These are phyloP conservation scores for Aspergillus pseudoterreus DNA, from an alignment of 2,329 filamentous ascomycete genomes.

Conservation along the genomic window DNA sequence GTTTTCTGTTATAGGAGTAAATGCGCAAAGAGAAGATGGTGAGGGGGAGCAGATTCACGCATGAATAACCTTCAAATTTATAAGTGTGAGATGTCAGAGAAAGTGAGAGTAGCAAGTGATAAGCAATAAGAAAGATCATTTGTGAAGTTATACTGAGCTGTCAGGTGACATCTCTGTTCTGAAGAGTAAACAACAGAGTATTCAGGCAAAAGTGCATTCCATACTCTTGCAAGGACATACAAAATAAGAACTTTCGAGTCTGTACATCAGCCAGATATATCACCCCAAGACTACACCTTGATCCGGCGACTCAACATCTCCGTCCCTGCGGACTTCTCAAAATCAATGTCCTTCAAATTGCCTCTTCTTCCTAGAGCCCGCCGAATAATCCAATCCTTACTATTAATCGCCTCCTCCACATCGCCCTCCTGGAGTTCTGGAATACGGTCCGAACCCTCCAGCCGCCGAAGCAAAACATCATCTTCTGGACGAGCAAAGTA, in stretches of 20 bases:
- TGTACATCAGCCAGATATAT: not conserved
- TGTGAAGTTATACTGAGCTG: no score
- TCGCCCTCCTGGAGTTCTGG: slow-evolving; percentile 27
- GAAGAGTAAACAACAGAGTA: no score
- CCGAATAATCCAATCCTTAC: slow-evolving; percentile 42
- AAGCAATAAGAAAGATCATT: no score
- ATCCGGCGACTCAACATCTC: slow-evolving; percentile 33
- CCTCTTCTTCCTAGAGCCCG: slow-evolving; percentile 34
- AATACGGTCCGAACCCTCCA: slow-evolving; percentile 35
- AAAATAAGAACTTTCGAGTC: not conserved
- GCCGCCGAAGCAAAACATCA: slow-evolving; percentile 41
- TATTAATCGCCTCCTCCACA: slow-evolving; percentile 35
- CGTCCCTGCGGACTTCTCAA: slow-evolving; percentile 30
- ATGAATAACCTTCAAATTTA: no score
- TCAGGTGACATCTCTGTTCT: no score
- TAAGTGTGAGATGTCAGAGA: no score
- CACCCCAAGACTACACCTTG: slow-evolving; percentile 12
- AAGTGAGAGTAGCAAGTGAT: no score
- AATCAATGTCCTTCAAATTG: slow-evolving; percentile 26
- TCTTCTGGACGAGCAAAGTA: slow-evolving; percentile 54
- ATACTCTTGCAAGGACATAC: not conserved
- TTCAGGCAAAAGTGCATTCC: no score
- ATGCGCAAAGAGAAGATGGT: no score
- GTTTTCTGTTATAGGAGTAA: no score
- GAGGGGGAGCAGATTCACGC: no score